Percentiles rank a stretch among this genome's conserved stretches.
Conservation (phyloP, 2,329 filamentous ascomycete genomes). For the Fusarium decemcellulare region DNA sequence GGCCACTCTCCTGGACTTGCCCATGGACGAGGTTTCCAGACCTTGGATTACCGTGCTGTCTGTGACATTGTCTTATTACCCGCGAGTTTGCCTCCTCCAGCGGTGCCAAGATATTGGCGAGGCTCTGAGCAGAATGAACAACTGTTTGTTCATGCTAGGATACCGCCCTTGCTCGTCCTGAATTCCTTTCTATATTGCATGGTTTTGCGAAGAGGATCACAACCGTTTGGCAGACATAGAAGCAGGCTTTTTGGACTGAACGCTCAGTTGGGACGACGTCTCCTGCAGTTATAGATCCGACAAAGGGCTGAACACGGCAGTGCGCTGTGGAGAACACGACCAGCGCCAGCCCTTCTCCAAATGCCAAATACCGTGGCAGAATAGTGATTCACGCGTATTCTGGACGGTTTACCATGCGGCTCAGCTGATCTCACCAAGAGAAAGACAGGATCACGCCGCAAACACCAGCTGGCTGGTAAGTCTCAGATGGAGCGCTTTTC, state of each 20-base stretch:
- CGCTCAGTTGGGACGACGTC: slow-evolving; percentile 16
- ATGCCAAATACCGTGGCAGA: slow-evolving; percentile 20
- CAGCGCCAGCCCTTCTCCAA: slow-evolving; percentile 31
- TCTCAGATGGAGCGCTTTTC: slow-evolving; percentile 5
- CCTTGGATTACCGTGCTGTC: slow-evolving; percentile 16
- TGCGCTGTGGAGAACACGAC: slow-evolving; percentile 19
- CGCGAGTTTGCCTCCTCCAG: slow-evolving; percentile 29
- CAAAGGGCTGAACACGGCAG: slow-evolving; percentile 5
- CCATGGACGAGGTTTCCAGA: slow-evolving; percentile 3
- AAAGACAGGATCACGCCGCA: slow-evolving; percentile 18
- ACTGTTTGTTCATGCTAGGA: slow-evolving; percentile 28
- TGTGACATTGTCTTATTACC: slow-evolving; percentile 39
- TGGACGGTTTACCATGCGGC: slow-evolving; percentile 21
- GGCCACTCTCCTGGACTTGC: slow-evolving; percentile 3
- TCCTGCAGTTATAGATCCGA: slow-evolving; percentile 7
- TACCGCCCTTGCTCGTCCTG: slow-evolving; percentile 16
- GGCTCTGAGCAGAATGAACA: slow-evolving; percentile 12
- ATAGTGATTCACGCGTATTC: slow-evolving; percentile 4
- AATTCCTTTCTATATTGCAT: slow-evolving; percentile 14
- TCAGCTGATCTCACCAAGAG: neutral
- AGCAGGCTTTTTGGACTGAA: neutral
- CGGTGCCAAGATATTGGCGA: slow-evolving; percentile 6
- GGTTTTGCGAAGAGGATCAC: slow-evolving; percentile 17
- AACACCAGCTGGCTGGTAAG: neutral
- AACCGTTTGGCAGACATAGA: slow-evolving; percentile 30